These are phyloP conservation scores for Suillus ampliporus DNA, from an alignment of 768 basidiomycete genomes.

Conservation along the genomic window DNA sequence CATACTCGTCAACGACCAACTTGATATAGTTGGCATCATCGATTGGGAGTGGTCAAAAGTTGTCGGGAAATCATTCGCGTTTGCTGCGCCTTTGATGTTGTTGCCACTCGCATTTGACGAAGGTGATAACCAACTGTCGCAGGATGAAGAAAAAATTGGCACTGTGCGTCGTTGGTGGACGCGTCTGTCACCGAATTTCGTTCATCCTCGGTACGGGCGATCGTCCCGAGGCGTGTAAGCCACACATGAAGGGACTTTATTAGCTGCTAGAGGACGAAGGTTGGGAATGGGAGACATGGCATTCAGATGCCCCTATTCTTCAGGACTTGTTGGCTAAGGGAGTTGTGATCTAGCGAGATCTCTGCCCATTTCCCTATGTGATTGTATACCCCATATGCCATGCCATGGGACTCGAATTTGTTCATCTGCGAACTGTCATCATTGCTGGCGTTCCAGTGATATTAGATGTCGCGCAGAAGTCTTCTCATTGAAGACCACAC, in stretches of 20 bases:
- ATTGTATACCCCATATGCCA: not conserved
- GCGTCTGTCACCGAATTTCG: not conserved
- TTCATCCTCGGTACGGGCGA: not conserved
- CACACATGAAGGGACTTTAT: not conserved
- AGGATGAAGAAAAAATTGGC: not conserved
- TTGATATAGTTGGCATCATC: slow-evolving; percentile 31
- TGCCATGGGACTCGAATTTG: too few species aligned
- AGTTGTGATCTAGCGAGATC: not conserved
- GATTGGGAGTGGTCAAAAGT: slow-evolving; percentile 36
- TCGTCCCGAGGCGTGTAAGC: not conserved
- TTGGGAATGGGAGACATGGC: not conserved
- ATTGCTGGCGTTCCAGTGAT: too few species aligned
- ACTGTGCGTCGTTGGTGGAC: not conserved
- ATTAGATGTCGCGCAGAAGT: too few species aligned
- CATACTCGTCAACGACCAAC: slow-evolving; percentile 28
- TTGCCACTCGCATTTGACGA: not conserved
- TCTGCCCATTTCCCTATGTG: too few species aligned
- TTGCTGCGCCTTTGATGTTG: not conserved
- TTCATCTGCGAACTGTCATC: too few species aligned
- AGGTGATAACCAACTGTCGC: not conserved
- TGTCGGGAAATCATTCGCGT: not conserved
- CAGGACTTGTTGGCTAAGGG: not conserved
- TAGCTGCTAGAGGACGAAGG: not conserved
- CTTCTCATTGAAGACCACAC: too few species aligned
- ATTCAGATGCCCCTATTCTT: not conserved